Conservation (phyloP, 202 grass and related monocot genomes). For the Setaria viridis region DNA sequence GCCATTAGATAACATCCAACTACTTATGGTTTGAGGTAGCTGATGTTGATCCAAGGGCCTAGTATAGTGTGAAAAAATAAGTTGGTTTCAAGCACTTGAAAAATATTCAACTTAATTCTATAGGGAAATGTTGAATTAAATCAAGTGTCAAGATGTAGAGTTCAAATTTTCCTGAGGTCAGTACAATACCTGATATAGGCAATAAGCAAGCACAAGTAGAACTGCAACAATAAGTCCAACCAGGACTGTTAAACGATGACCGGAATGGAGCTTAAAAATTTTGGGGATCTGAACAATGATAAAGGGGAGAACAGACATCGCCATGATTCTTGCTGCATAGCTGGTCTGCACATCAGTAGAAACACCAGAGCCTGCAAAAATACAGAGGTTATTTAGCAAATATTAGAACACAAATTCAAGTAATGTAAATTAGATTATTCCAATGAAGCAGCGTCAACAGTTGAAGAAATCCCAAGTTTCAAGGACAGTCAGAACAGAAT, state of each 20-base stretch:
- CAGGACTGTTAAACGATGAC: constrained; percentile 63
- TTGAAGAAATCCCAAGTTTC: constrained; percentile 6
- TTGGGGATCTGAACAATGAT: constrained; percentile 86
- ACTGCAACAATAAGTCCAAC: constrained; percentile 66
- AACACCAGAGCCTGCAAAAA: constrained; percentile 76
- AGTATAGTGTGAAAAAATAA: not conserved
- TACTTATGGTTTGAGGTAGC: not conserved
- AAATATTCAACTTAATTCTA: not conserved
- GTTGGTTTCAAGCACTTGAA: not conserved
- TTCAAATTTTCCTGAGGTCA: constrained; percentile 1
- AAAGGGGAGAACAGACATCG: constrained; percentile 83
- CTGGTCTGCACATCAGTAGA: constrained; percentile 83
- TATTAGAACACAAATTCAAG: constrained; percentile 7
- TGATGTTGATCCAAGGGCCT: not conserved
- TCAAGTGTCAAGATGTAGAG: not conserved
- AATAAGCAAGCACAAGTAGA: constrained; percentile 76
- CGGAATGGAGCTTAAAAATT: constrained; percentile 75
- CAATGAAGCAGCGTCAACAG: not conserved
- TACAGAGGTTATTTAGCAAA: constrained; percentile 27
- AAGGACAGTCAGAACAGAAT: not conserved
- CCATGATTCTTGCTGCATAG: constrained; percentile 92
- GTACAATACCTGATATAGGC: constrained; percentile 86
- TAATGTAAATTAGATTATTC: constrained; percentile 12
- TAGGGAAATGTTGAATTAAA: not conserved
- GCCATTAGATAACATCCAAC: not conserved